Percentiles rank a stretch among this genome's conserved stretches.
phyloP scores from a whole-genome alignment of 1,284 basidiomycete species.

The Tremellales sp. region DNA sequence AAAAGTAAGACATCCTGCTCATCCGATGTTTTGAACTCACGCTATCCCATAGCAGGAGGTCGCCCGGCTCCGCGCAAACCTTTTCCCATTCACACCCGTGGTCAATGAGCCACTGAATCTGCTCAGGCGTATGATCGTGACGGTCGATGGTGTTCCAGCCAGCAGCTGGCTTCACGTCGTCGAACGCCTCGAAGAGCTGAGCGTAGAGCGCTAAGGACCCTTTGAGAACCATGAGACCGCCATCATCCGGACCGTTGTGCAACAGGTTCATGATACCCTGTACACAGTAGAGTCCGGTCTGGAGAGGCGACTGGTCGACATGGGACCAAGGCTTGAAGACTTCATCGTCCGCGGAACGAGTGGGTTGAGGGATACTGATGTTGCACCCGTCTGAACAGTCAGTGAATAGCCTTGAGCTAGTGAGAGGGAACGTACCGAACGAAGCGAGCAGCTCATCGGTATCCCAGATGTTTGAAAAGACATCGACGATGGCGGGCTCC shows the following conservation, averaged over 20 bases:
- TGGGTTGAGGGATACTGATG: background rate
- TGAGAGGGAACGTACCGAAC: slow-evolving; percentile 16
- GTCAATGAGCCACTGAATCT: slow-evolving; percentile 31
- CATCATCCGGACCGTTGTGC: slow-evolving; percentile 43
- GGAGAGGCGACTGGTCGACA: slow-evolving; percentile 32
- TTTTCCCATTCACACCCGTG: slow-evolving; percentile 32
- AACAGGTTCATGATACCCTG: slow-evolving; percentile 47
- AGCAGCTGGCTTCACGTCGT: slow-evolving; percentile 14
- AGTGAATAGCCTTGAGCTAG: slow-evolving; percentile 11
- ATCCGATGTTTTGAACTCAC: background rate
- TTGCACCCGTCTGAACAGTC: slow-evolving; percentile 12
- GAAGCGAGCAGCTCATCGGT: slow-evolving; percentile 17
- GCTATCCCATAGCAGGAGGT: slow-evolving; percentile 30
- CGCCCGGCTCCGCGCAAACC: slow-evolving; percentile 25
- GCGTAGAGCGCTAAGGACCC: background rate
- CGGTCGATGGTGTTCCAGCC: background rate
- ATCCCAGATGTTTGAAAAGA: slow-evolving; percentile 21
- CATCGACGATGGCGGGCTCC: slow-evolving; percentile 27
- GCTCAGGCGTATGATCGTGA: slow-evolving; percentile 26
- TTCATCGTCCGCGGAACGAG: background rate
- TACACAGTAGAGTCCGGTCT: slow-evolving; percentile 42
- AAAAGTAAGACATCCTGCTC: slow-evolving; percentile 18
- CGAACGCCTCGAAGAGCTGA: slow-evolving; percentile 23
- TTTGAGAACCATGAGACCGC: slow-evolving; percentile 47
- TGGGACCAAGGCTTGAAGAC: background rate